Percentiles rank a stretch among this genome's conserved stretches.
These are phyloP conservation scores for Hypoxylon rubiginosum DNA, from an alignment of 2,329 filamentous ascomycete genomes.

Conservation along the genomic window DNA sequence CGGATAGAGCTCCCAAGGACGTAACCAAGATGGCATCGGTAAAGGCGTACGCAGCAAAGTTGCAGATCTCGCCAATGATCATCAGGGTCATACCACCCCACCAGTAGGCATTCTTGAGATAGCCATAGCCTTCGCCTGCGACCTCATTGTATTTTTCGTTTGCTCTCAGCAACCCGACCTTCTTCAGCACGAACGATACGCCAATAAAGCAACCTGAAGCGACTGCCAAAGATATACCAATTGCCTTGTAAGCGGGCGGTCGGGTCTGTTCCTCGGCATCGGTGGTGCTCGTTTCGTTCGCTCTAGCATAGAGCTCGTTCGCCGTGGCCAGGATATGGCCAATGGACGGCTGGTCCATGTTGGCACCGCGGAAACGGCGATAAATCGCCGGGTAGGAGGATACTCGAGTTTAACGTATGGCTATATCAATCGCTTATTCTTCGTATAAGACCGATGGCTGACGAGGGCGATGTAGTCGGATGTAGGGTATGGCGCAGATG, in stretches of 20 bases:
- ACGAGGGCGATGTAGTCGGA: conserved; percentile 1
- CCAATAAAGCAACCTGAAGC: conserved; percentile 94
- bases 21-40: conserved; percentile 97
- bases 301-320: conserved; percentile 58
- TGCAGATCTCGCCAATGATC: conserved; percentile 96
- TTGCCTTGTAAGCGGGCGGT: conserved; percentile 78
- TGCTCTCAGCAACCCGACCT: conserved; percentile 88
- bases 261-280: conserved; percentile 51
- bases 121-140: conserved; percentile 96
- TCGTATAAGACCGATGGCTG: conserved; percentile 5
- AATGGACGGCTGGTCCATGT: conserved; percentile 56
- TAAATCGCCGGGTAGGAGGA: conserved; percentile 27
- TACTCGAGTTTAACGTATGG: conserved; percentile 9
- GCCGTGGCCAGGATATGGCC: conserved; percentile 52
- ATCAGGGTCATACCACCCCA: conserved; percentile 97
- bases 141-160: conserved; percentile 98
- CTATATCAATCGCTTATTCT: conserved; percentile 7
- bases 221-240: conserved; percentile 88
- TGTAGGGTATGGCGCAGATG: conserved; percentile 24
- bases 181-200: conserved; percentile 94
- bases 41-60: conserved; percentile 97
- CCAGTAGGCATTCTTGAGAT: conserved; percentile 95
- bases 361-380: conserved; percentile 37
- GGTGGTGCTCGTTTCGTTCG: conserved; percentile 54
- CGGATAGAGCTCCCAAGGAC: conserved; percentile 88